Conservation (phyloP, 371 early-diverging fungal genomes). For the Circinella umbellata region DNA sequence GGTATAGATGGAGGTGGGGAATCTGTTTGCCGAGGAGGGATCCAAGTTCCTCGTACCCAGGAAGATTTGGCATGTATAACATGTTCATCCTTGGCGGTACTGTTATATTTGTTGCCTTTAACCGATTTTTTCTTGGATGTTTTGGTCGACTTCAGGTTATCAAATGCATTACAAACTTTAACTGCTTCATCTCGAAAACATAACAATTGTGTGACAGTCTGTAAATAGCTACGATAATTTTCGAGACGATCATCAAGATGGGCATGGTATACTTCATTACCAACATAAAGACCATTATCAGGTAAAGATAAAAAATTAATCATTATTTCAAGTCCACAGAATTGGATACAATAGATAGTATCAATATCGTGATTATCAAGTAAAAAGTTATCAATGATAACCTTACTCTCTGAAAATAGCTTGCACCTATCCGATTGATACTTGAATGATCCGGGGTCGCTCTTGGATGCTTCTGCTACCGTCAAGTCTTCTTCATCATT, state of each 20-base stretch:
- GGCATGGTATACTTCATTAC: neutral
- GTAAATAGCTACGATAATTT: neutral
- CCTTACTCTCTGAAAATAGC: neutral
- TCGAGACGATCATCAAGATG: neutral
- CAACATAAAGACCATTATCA: constrained; percentile 1
- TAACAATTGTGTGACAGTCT: neutral
- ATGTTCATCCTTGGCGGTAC: neutral
- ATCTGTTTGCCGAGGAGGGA: neutral
- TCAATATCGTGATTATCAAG: neutral
- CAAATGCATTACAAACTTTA: neutral
- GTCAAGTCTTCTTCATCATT: neutral
- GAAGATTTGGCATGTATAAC: neutral
- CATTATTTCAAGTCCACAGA: constrained; percentile 3
- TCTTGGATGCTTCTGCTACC: neutral
- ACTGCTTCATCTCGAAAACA: neutral
- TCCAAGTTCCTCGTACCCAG: constrained; percentile 9
- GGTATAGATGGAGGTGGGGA: too few relatives aligned
- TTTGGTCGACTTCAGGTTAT: neutral
- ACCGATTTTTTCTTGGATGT: neutral
- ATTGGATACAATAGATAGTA: neutral
- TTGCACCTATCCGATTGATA: constrained; percentile 5
- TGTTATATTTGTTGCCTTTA: constrained; percentile 2
- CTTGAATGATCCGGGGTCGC: neutral
- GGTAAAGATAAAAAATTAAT: neutral
- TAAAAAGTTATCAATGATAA: neutral